Base-by-base conservation (phyloP, 495 filamentous ascomycete genomes). In the Aspergillus biplanus region DNA sequence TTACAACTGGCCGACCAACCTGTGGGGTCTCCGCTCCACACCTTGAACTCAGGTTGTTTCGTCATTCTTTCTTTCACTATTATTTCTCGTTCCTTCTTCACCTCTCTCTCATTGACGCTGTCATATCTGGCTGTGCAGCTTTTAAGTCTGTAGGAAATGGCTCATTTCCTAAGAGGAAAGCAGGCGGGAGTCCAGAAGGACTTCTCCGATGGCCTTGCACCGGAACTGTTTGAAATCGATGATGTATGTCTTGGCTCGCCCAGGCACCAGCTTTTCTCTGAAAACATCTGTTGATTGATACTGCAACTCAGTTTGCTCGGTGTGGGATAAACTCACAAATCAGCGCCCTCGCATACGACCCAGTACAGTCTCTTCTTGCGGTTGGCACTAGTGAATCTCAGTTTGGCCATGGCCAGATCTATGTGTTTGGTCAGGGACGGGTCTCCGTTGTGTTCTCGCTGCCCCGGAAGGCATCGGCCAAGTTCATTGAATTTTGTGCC, bases 161-260 rank as follows among this genome's bases (percentile, higher is more conserved):
- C 92, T 46, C 86, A 90, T 66, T 94, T 97, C 73, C 76, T 99
- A 65, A 84, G 95, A 64, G 89, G 91, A 42, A 97, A 95, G 82
- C 95, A 99, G 81, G 86, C 92, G 58, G 95, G 95, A 59, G 88
- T 99, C 57, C 89, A 92, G 71, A 90, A 86, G 73, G 95, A 98
- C 77, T 83, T 99, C 39, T 97, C 94, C 32, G 86, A 90, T 12
- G 88, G 88, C 54, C 83, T 97, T 57, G 78, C 83, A 42, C 84
- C 91, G 32, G 89, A 89, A 49, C 71, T 90, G 16, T 97, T 97
- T 72, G 76, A 85, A 56, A 85, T 93, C 21, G 95, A 97, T 71
- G 91, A 97, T 71, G 87, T 90, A 80, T 62, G 75, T 70, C 70
- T 69, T 75, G 73, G 65, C 69, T 52, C 57, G 31, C 50, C 66